Percentiles rank a stretch among this genome's conserved stretches.
These are phyloP conservation scores for Microthlaspi erraticum DNA, from an alignment of 345 rosid genomes.

Conservation along the genomic window DNA sequence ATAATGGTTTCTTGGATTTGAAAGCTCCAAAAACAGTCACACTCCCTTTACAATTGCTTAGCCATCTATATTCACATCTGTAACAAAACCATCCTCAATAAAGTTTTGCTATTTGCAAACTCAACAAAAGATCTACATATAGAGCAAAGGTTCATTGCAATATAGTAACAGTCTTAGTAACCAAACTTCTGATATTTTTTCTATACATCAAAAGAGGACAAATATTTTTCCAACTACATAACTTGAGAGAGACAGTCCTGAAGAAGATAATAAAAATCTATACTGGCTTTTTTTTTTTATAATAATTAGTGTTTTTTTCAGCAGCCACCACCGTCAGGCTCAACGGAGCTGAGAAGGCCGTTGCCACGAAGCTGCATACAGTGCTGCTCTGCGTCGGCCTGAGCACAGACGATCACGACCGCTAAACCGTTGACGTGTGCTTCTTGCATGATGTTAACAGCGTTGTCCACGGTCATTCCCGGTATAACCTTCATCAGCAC, in stretches of 20 bases:
- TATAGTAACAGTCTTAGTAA: conserved; percentile 37
- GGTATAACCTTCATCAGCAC: conserved; percentile 96
- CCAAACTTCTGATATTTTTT: conserved; percentile 32
- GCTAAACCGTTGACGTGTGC: conserved; percentile 90
- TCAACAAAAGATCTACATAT: not conserved
- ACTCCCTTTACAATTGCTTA: conserved; percentile 18
- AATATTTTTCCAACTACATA: conserved; percentile 18
- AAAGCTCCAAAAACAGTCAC: not conserved
- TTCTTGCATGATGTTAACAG: conserved; percentile 97
- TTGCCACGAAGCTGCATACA: conserved; percentile 96
- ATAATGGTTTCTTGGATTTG: conserved; percentile 32
- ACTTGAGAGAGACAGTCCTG: conserved; percentile 12
- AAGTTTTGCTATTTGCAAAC: conserved; percentile 30
- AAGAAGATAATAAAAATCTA: conserved; percentile 14
- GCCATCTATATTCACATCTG: conserved; percentile 25
- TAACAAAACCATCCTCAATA: conserved; percentile 32
- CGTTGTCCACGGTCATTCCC: conserved; percentile 92
- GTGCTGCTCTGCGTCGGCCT: conserved; percentile 92
- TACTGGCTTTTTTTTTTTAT: conserved; percentile 17
- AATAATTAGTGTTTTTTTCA: conserved; percentile 40
- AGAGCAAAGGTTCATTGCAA: conserved; percentile 26
- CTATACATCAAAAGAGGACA: conserved; percentile 34
- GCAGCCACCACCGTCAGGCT: conserved; percentile 93
- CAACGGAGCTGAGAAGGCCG: conserved; percentile 90
- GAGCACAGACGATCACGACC: conserved; percentile 88